Percentiles rank a stretch among this genome's conserved stretches.
These are phyloP conservation scores for Sorghum bicolor DNA, from an alignment of 176 grass and related monocot genomes.

Conservation along the genomic window Sorghum_bicolor_NCBIv3 NC_012872.2:51401001-51401500, in stretches of 20 bases:
- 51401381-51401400: neutral
- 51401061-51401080: neutral
- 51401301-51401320: too few relatives aligned
- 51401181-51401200: neutral
- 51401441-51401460: neutral
- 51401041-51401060: neutral
- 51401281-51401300: too few relatives aligned
- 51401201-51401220: neutral
- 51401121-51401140: neutral
- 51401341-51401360: neutral
- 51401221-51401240: neutral
- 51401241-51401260: neutral
- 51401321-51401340: neutral
- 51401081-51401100: neutral
- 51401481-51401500: constrained; percentile 71
- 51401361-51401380: too few relatives aligned
- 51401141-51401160: neutral
- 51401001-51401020: neutral
- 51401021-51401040: neutral
- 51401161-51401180: too few relatives aligned
- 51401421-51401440: too few relatives aligned
- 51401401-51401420: too few relatives aligned
- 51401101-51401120: neutral
- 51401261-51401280: neutral
- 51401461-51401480: constrained; percentile 64